Evolutionary conservation across 192 early-diverging fungal genomes (phyloP).

Genomic region (Glomus cerebriforme): DNA sequence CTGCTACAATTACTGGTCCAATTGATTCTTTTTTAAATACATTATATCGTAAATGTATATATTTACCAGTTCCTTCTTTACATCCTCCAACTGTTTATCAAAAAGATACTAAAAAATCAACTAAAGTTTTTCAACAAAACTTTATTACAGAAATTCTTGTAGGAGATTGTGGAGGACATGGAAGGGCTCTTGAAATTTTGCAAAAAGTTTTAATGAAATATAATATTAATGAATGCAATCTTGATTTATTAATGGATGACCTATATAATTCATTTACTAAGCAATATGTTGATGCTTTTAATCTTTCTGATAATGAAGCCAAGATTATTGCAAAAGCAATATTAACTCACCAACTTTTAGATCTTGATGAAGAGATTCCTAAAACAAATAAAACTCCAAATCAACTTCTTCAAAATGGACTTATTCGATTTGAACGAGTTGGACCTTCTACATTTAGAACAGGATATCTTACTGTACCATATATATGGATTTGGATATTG

Average conservation of each 20-base stretch:
- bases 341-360: neutral
- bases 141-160: slow-evolving; percentile 39
- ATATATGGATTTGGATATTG: slow-evolving; percentile 43
- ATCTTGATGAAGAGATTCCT: neutral
- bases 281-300: slow-evolving; percentile 27
- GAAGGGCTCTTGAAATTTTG: slow-evolving; percentile 38
- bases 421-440: neutral
- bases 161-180: slow-evolving; percentile 43
- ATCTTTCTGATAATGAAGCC: neutral
- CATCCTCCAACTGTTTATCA: neutral
- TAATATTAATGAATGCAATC: slow-evolving; percentile 22
- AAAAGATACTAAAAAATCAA: too few relatives aligned
- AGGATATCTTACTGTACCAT: slow-evolving; percentile 36
- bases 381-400: neutral
- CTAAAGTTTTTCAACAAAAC: neutral
- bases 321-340: neutral
- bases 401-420: neutral
- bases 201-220: neutral
- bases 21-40: neutral
- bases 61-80: slow-evolving; percentile 27
- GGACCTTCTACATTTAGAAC: neutral
- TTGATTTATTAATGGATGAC: slow-evolving; percentile 32
- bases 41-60: slow-evolving; percentile 12
- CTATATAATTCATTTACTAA: slow-evolving; percentile 25
- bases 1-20: slow-evolving; percentile 30